These are phyloP conservation scores for Marchantia polymorpha DNA, from an alignment of 225 moss, liverwort and hornwort genomes.

Conservation along the genomic window DNA sequence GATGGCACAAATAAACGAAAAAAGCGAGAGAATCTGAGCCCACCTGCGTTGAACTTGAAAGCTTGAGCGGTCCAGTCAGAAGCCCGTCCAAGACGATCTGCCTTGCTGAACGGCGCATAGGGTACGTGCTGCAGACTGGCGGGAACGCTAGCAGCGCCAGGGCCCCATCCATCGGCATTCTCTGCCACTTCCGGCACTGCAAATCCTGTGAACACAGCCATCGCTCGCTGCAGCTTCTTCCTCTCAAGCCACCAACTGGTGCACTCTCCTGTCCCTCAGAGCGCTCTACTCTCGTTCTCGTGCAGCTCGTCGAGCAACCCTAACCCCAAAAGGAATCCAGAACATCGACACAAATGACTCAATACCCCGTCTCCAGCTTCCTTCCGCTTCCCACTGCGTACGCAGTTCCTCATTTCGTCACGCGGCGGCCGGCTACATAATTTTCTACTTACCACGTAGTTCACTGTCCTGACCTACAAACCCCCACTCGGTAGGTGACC, in stretches of 20 bases:
- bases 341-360: background rate
- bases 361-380: background rate
- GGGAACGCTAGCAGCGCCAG: slow-evolving; percentile 79
- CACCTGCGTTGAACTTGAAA: slow-evolving; percentile 63
- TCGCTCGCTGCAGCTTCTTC: background rate
- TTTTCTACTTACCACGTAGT: no score
- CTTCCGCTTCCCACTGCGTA: no score
- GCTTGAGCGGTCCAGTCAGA: slow-evolving; percentile 97
- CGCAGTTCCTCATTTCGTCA: no score
- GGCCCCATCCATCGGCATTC: slow-evolving; percentile 95
- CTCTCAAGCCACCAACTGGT: background rate
- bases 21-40: background rate
- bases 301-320: background rate
- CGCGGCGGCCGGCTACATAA: no score
- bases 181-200: slow-evolving; percentile 89
- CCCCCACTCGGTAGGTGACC: no score
- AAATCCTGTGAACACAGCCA: slow-evolving; percentile 35
- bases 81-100: slow-evolving; percentile 85
- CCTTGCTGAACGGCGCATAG: slow-evolving; percentile 96
- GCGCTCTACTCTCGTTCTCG: background rate
- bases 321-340: background rate
- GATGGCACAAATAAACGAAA: background rate
- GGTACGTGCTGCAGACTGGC: slow-evolving; percentile 84
- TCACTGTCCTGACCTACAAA: no score
- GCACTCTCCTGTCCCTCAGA: background rate